Base-by-base conservation (phyloP, 2,329 filamentous ascomycete species). In the Pseudogymnoascus sp. region DNA sequence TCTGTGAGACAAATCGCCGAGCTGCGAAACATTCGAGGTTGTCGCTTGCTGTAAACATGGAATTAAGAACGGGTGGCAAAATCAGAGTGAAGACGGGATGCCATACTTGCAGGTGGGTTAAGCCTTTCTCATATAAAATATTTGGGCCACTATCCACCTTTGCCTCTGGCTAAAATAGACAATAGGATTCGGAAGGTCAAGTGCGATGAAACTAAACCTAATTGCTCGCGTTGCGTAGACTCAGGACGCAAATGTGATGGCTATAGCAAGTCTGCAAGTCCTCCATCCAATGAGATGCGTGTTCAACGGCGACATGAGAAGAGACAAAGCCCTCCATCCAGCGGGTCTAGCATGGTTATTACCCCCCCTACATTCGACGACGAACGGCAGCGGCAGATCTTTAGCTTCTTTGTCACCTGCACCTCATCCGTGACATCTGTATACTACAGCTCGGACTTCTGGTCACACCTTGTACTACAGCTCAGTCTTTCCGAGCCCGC, bases 171-270 rank as follows among this genome's bases (percentile, higher is more conserved):
- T 59, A 64, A 62, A 64, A 53, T 62, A 17, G 13, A 21, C 46
- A 61, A 64, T 38, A 72, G 72, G 64, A 71, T 72, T 17, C 64
- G 72, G 42, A 65, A 70, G 62, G 70, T 74, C 9, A 74, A 73
- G 65, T 74, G 72, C 62, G 72, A 74, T 50, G 72, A 74, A 59
- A 69, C 68, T 4, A 72, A 71, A 61, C 72, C 71, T 2, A 64
- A 38, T 13, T 74, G 72, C 65, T 60, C 69, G 26, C 67, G 72
- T 31, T 74, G 72, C 62, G 63, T 67, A 23, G 66, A 67, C 38
- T 71, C 70, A 38, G 72, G 72, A 17, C 70, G 70, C 53, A 68
- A 70, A 62, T 73, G 72, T 64, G 72, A 73, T 63, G 72, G 72
- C 31, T 73, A 73, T 37, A 63, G 21, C 37, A 9, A 53, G 26